A percentile compares a stretch with the other conserved stretches of the same genome.
These are phyloP conservation scores for Phanerochaete sordida DNA, from an alignment of 768 basidiomycete species.

Conservation along the genomic window DNA sequence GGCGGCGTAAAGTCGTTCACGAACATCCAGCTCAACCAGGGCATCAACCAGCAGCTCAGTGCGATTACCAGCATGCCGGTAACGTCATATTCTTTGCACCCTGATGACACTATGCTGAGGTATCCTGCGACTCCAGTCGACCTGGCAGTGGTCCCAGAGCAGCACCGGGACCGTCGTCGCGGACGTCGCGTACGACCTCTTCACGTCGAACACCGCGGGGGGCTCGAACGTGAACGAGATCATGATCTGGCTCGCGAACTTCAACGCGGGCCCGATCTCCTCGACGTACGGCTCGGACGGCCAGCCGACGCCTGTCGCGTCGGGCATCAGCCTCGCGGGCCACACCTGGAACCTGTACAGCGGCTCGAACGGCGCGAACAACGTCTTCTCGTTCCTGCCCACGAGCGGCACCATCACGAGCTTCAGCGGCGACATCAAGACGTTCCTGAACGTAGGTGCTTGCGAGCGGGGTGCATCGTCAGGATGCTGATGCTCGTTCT, in stretches of 20 bases:
- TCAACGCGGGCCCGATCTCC: slow-evolving; percentile 57
- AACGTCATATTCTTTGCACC: slow-evolving; percentile 12
- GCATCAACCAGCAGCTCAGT: slow-evolving; percentile 50
- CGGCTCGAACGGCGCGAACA: slow-evolving; percentile 51
- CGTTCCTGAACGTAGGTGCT: slow-evolving; percentile 44
- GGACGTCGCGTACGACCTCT: slow-evolving; percentile 61
- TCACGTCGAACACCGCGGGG: slow-evolving; percentile 49
- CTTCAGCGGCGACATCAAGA: slow-evolving; percentile 53
- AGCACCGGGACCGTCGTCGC: slow-evolving; percentile 41
- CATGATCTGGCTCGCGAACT: slow-evolving; percentile 67
- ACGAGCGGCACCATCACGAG: slow-evolving; percentile 39
- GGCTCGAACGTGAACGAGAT: slow-evolving; percentile 45
- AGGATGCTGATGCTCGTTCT: neutral
- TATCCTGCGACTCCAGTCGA: too few species aligned
- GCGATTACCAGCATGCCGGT: slow-evolving; percentile 56
- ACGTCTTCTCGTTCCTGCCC: slow-evolving; percentile 34
- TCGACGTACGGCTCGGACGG: slow-evolving; percentile 42
- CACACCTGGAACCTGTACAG: slow-evolving; percentile 55
- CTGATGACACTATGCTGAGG: too few species aligned
- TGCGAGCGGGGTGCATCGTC: neutral
- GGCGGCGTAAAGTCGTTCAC: slow-evolving; percentile 59
- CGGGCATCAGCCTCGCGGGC: slow-evolving; percentile 43
- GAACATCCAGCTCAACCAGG: slow-evolving; percentile 48
- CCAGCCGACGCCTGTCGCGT: slow-evolving; percentile 41
- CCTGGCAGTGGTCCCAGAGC: slow-evolving; percentile 55